phyloP scores from a whole-genome alignment of 768 basidiomycete genomes.

The Boletus sp. region DNA sequence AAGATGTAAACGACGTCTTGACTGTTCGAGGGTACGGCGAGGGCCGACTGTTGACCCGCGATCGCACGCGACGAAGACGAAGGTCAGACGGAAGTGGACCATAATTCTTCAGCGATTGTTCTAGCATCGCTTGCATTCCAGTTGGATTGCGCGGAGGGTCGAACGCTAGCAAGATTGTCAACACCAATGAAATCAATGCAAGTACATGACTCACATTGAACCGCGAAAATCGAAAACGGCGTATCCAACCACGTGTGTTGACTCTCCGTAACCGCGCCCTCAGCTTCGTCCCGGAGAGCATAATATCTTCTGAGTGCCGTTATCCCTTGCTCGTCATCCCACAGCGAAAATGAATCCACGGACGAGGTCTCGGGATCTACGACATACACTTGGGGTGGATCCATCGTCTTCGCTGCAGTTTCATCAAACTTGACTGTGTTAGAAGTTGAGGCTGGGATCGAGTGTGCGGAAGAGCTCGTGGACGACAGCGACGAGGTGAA shows the following conservation, averaged over 20 bases:
- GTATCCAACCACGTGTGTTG: slow-evolving; percentile 66
- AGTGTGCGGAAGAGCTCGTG: slow-evolving; percentile 25
- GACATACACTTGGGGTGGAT: slow-evolving; percentile 47
- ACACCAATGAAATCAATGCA: neutral
- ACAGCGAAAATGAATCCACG: slow-evolving; percentile 43
- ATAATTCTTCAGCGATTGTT: slow-evolving; percentile 70
- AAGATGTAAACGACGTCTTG: slow-evolving; percentile 43
- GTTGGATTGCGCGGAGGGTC: slow-evolving; percentile 61
- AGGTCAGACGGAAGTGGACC: slow-evolving; percentile 74
- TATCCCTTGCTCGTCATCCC: slow-evolving; percentile 73
- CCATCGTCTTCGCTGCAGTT: slow-evolving; percentile 23
- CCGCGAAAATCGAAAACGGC: slow-evolving; percentile 65
- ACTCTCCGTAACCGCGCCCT: slow-evolving; percentile 66
- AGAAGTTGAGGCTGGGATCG: slow-evolving; percentile 23
- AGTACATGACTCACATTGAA: slow-evolving; percentile 59
- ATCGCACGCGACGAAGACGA: slow-evolving; percentile 58
- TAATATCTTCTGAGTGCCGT: slow-evolving; percentile 63
- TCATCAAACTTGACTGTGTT: slow-evolving; percentile 25
- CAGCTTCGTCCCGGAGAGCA: slow-evolving; percentile 65
- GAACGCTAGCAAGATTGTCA: slow-evolving; percentile 49
- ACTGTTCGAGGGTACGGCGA: slow-evolving; percentile 68
- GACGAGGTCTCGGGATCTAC: slow-evolving; percentile 57
- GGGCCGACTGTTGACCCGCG: slow-evolving; percentile 66
- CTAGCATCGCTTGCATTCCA: slow-evolving; percentile 70
- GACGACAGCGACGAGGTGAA: slow-evolving; percentile 34